Evolutionary conservation across 805 yeast genomes (phyloP), one percentile per base, ranked within the genome.

Genomic region (Suhomyces xylopsoci): DNA sequence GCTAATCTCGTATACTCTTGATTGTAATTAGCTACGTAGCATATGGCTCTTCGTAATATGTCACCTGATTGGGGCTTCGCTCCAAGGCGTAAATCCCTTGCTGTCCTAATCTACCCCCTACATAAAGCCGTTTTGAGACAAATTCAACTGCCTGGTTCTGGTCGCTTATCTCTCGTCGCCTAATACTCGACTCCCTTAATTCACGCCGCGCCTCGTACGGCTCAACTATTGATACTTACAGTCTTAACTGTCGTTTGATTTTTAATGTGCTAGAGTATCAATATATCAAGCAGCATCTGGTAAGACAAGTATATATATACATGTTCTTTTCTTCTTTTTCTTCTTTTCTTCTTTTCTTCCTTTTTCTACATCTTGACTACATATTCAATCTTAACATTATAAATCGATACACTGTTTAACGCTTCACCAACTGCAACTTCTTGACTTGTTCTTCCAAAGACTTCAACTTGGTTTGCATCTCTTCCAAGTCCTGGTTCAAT

Each of bases 401-500:
- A 28, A 28, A 8, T 26, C 28, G 28, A 26, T 26, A 38, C 24
- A 38, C 14, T 20, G 10, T 25, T 59, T 12, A 67, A 51, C 70
- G 66, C 58, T 73, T 71, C 43, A 62, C 55, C 55, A 75, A 63
- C 60, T 75, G 79, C 60, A 88, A 75, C 55, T 74, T 75, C 69
- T 83, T 85, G 50, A 88, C 89, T 69, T 84, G 88, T 51, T 87
- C 91, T 65, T 88, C 94, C 65, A 88, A 75, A 51, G 80, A 71
- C 68, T 87, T 87, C 63, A 87, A 82, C 68, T 87, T 85, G 53
- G 81, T 71, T 70, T 91, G 97, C 73, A 92, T 83, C 61, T 88
- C 90, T 63, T 93, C 97, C 63, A 94, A 81, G 71, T 94, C 99
- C 71, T 87, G 88, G 74, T 94, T 94, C 68, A 94, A 81, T 70